Conservation (phyloP, 2,329 filamentous ascomycete genomes). For the Gyromitra esculenta region DNA sequence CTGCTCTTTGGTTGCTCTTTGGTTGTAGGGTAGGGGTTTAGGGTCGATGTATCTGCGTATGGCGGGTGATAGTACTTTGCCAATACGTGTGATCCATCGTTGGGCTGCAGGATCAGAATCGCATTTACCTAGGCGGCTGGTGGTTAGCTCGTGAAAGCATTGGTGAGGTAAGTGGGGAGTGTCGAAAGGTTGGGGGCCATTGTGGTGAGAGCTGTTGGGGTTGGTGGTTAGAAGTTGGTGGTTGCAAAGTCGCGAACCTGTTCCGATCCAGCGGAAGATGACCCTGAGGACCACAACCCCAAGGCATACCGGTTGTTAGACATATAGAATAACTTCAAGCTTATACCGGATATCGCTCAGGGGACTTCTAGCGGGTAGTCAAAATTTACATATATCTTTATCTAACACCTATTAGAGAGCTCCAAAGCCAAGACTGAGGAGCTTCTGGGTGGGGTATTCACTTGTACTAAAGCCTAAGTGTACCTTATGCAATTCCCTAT, state of each 20-base stretch:
- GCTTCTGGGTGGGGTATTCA: neutral
- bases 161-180: conserved; percentile 17
- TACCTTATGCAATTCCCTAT: neutral
- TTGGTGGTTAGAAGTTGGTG: neutral
- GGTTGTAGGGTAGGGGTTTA: conserved; percentile 82
- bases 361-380: neutral
- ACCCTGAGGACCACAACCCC: neutral
- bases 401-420: neutral
- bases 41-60: conserved; percentile 68
- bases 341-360: neutral
- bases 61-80: conserved; percentile 88
- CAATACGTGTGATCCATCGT: conserved; percentile 86
- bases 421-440: neutral
- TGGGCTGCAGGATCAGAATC: conserved; percentile 77
- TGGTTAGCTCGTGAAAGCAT: conserved; percentile 21
- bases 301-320: neutral
- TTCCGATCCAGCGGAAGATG: conserved; percentile 24
- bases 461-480: neutral
- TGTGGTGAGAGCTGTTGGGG: conserved; percentile 21
- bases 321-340: neutral
- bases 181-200: conserved; percentile 67
- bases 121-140: conserved; percentile 70
- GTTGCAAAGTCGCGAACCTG: conserved; percentile 23
- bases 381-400: neutral
- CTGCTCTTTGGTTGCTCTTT: conserved; percentile 98